Conservation (phyloP, 129 eudicot species). For the carrot (Daucus carota) region DH1_v3.0 NC_030383.2:51236001-51236500, state of each 20-base stretch:
- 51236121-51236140: not conserved
- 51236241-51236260: constrained; percentile 99
- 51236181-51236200: not conserved
- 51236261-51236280: constrained; percentile 69
- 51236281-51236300: constrained; percentile 84
- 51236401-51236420: not conserved
- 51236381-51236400: not conserved
- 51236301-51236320: not conserved
- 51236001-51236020: not conserved
- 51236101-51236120: not conserved
- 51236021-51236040: not conserved
- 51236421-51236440: not conserved
- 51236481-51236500: not conserved
- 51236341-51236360: not conserved
- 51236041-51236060: not conserved
- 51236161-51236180: not conserved
- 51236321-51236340: not conserved
- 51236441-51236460: not conserved
- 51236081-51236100: not conserved
- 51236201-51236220: not conserved
- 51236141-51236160: not conserved
- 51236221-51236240: constrained; percentile 93
- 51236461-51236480: not conserved
- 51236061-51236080: not conserved
- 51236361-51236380: not conserved